Evolutionary conservation across 169 alveolate genomes (phyloP).

Genomic region (Ichthyophthirius multifiliis): DNA sequence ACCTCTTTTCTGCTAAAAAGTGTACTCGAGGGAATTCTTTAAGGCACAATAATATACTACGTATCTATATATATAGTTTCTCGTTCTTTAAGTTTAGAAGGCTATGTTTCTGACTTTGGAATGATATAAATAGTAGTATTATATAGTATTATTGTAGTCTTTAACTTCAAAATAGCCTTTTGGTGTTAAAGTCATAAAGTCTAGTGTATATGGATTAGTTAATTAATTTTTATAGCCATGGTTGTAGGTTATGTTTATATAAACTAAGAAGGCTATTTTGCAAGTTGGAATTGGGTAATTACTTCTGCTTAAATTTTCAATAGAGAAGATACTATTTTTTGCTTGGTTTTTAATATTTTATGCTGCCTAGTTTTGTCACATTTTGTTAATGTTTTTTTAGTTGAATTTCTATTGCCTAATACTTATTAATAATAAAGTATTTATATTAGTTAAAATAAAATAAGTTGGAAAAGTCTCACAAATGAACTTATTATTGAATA

Average conservation of each 20-base stretch:
- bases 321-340: background rate
- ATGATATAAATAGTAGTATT: constrained; percentile 13
- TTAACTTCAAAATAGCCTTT: background rate
- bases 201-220: background rate
- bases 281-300: background rate
- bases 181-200: background rate
- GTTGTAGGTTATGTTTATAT: background rate
- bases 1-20: constrained; percentile 13
- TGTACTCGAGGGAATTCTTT: background rate
- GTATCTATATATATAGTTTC: constrained; percentile 11
- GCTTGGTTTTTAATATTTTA: background rate
- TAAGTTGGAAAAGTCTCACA: background rate
- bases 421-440: background rate
- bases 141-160: constrained; percentile 11
- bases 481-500: background rate
- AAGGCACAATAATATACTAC: constrained; percentile 18
- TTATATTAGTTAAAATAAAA: background rate
- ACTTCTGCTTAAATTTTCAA: background rate
- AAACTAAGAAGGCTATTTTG: background rate
- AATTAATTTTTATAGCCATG: background rate
- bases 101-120: constrained; percentile 9
- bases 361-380: background rate
- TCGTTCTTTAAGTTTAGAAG: constrained; percentile 9
- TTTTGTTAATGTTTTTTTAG: background rate
- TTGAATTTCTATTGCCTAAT: background rate